Conservation (phyloP, 768 basidiomycete species). For the Pholiota molesta region DNA sequence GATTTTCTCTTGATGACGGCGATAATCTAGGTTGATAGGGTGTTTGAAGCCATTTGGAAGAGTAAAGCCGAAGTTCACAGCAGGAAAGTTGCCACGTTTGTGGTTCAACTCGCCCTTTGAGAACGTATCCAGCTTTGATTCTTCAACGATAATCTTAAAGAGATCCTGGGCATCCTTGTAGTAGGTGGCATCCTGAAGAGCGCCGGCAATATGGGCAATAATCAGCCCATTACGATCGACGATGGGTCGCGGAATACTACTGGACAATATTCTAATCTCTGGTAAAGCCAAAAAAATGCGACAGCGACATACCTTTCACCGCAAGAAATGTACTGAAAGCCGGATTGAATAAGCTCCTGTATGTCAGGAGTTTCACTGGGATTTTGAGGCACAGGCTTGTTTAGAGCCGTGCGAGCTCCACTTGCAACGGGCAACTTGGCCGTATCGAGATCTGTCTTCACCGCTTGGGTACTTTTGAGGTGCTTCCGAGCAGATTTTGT, state of each 20-base stretch:
- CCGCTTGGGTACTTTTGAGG: neutral
- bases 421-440: neutral
- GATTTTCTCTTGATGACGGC: neutral
- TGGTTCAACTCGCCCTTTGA: neutral
- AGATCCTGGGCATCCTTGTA: neutral
- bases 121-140: neutral
- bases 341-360: neutral
- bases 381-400: neutral
- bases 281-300: no score
- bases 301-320: neutral
- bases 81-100: slow-evolving; percentile 6
- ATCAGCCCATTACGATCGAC: neutral
- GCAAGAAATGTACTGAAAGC: neutral
- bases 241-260: neutral
- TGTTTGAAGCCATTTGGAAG: slow-evolving; percentile 1
- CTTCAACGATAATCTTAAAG: neutral
- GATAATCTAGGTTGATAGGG: slow-evolving; percentile 1
- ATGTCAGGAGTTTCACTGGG: neutral
- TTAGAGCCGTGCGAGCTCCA: neutral
- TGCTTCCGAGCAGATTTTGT: neutral
- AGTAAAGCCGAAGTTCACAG: slow-evolving; percentile 8
- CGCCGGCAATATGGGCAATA: neutral
- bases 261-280: no score
- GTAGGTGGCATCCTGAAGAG: neutral
- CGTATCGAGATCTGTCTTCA: neutral